Base-by-base conservation (phyloP, 345 rosid species). In the Sonneratia alba region DNA sequence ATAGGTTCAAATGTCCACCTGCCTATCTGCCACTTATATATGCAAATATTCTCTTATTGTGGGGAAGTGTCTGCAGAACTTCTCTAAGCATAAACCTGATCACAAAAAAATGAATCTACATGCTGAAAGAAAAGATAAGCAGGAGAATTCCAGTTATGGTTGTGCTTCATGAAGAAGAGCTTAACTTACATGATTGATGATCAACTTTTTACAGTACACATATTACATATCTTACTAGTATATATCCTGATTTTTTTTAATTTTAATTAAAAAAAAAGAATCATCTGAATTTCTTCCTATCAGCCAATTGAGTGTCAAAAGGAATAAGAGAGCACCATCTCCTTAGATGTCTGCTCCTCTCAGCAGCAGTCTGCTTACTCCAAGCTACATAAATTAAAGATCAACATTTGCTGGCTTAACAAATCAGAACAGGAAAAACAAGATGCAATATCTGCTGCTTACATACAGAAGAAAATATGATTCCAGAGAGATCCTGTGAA, bases 351-450 rank as follows among this genome's bases (percentile, higher is more conserved):
- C 81, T 87, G 85, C 97, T 92, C 86, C 99, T 89, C 73, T 90
- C 94, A 65, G 80, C 81, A 71, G 97, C 97, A 71, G 98, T 85
- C 67, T 82, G 76, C 75, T 81, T 92, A 83, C 99, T 92, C 99
- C 99, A 95, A 74, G 93, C 99, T 95, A 63, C 59, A 51, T 38
- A 19, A 40, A 24, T 7, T 10, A 40, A 62, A 61, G 61, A 62
- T 1, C 32, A 34, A 34, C 4, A 62, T 62, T 0, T 42, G 56
- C 36, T 3, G 22, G 70, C 70, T 68, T 42, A 42, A 42, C 14
- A 68, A 9, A 45, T 43, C 53, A 43, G 70, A 11, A 43, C 3
- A 4, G 2, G 11, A 68, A 40, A 27, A 68, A 68, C 4, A 68
- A 22, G 18, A 15, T 42, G 70, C 16, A 18, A 67, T 7, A 7